Conservation (phyloP, 148 eudicot genomes). For the Tetragonia tetragonoides region DNA sequence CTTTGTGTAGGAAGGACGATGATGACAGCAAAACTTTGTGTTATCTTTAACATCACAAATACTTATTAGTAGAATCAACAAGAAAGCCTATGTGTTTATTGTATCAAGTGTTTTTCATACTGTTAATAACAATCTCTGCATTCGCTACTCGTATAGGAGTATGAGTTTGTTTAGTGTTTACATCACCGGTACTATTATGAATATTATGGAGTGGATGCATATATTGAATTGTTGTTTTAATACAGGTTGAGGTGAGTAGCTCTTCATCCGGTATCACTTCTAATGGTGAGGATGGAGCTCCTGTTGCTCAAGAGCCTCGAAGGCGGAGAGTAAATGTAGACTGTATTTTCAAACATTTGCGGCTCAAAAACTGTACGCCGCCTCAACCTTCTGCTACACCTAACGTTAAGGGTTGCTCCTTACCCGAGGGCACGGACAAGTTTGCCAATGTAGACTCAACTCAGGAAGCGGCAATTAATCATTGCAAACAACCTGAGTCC, state of each 20-base stretch:
- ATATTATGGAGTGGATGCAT: neutral
- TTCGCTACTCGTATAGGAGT: neutral
- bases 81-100: no score
- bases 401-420: neutral
- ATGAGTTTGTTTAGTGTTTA: neutral
- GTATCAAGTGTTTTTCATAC: no score
- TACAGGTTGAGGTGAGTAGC: slow-evolving; percentile 4
- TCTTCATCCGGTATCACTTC: neutral
- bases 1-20: no score
- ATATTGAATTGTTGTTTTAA: neutral
- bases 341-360: neutral
- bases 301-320: neutral
- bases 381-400: neutral
- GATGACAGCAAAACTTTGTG: no score
- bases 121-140: no score
- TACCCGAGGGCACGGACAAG: neutral
- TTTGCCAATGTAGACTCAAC: neutral
- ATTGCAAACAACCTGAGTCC: slow-evolving; percentile 7
- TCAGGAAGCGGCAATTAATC: neutral
- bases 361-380: neutral
- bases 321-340: neutral
- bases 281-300: slow-evolving; percentile 5
- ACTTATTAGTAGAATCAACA: no score
- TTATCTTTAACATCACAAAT: no score
- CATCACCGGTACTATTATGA: neutral